Evolutionary conservation across 2,329 filamentous ascomycete species (phyloP).

Genomic region (Pseudogymnoascus sp.): DNA sequence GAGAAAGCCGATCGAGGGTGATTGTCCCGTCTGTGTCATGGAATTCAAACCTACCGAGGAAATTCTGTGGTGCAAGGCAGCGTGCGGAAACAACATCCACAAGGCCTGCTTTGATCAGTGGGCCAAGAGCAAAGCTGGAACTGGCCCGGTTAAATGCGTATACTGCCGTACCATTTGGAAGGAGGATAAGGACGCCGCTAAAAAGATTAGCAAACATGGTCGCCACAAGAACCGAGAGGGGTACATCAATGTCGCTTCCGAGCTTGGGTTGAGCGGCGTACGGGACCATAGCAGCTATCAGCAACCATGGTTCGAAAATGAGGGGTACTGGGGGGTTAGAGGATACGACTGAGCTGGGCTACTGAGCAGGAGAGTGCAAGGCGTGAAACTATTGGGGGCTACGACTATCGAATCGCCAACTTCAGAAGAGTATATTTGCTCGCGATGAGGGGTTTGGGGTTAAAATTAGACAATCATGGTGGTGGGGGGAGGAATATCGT

Average conservation of each 20-base stretch:
- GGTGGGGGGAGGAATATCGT: not conserved
- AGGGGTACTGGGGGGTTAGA: not conserved
- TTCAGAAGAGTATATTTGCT: not conserved
- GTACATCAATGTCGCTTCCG: slow-evolving; percentile 54
- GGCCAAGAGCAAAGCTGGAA: slow-evolving; percentile 39
- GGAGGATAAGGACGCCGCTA: slow-evolving; percentile 33
- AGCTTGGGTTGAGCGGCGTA: slow-evolving; percentile 48
- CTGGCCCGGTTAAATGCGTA: slow-evolving; percentile 46
- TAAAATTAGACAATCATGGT: not conserved
- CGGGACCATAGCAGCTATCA: slow-evolving; percentile 38
- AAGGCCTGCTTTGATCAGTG: slow-evolving; percentile 47
- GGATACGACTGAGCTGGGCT: not conserved
- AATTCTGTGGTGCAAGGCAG: slow-evolving; percentile 50
- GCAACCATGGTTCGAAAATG: slow-evolving; percentile 18
- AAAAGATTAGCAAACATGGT: slow-evolving; percentile 33
- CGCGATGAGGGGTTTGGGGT: not conserved
- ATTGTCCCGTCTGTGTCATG: slow-evolving; percentile 57
- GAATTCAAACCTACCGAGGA: slow-evolving; percentile 41
- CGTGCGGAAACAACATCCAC: slow-evolving; percentile 51
- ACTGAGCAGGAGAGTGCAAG: not conserved
- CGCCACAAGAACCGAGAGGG: slow-evolving; percentile 41
- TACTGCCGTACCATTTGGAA: slow-evolving; percentile 54
- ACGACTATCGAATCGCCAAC: not conserved
- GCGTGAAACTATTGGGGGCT: not conserved
- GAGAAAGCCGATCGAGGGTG: slow-evolving; percentile 51